Base-by-base conservation (phyloP, 2,329 filamentous ascomycete species). In the Penicillium brevicompactum region DNA sequence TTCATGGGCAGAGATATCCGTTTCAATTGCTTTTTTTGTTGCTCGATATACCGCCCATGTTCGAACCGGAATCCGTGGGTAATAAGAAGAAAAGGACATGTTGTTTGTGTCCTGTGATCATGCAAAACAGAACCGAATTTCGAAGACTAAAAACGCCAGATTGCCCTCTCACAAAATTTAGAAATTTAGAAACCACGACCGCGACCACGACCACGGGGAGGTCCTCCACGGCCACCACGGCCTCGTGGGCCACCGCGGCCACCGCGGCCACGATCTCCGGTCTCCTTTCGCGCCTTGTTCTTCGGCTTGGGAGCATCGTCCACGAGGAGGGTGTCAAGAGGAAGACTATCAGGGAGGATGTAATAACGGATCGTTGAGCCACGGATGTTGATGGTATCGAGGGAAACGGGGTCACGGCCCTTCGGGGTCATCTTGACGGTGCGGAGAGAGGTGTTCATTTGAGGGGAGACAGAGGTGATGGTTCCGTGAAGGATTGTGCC, bases 251-350 rank as follows among this genome's bases (percentile, higher is more conserved):
- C 77, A 37, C 80, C 71, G 22, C 78, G 73, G 44, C 78, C 65
- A 18, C 78, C 72, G 45, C 50, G 44, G 5, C 79, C 77, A 46
- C 87, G 80, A 49, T 78, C 77, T 41, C 34, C 34, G 14, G 71
- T 83, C 79, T 97, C 94, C 83, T 99, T 99, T 72, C 93, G 86
- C 24, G 94, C 93, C 87, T 99, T 99, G 81, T 99, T 99, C 89
- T 97, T 97, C 58, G 94, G 93, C 82, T 99, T 99, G 49, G 93
- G 92, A 69, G 91, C 87, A 78, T 99, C 94, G 74, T 99, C 94
- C 66, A 99, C 92, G 59, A 99, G 84, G 50, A 99, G 84, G 40
- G 93, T 97, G 76, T 99, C 94, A 62, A 99, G 84, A 38, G 93
- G 93, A 69, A 99, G 84, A 61, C 90, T 94, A 79, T 99, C 94